Percentiles rank a stretch among this genome's conserved stretches.
Conservation (phyloP, 2,329 filamentous ascomycete genomes). For the Aplosporella prunicola region DNA sequence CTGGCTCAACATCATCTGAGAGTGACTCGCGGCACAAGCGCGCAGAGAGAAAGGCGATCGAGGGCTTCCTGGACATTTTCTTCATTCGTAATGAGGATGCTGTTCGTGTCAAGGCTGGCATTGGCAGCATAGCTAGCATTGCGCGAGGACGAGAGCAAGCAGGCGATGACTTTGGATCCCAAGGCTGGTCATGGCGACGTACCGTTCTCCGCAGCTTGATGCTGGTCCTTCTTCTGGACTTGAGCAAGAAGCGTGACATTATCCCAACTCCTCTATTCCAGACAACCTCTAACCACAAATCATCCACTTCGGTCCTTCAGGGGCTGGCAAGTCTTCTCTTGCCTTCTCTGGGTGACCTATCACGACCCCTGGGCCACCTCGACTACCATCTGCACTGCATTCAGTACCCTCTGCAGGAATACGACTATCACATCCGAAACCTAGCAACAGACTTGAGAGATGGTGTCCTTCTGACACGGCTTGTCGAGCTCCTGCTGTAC, state of each 20-base stretch:
- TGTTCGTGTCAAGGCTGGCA: conserved; percentile 28
- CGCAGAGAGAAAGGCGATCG: conserved; percentile 35
- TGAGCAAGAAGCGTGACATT: conserved; percentile 34
- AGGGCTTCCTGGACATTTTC: conserved; percentile 47
- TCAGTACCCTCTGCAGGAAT: conserved; percentile 51
- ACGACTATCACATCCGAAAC: conserved; percentile 48
- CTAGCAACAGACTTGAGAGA: conserved; percentile 54
- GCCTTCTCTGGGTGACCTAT: conserved; percentile 50
- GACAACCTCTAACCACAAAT: conserved; percentile 44
- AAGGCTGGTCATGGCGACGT: conserved; percentile 44
- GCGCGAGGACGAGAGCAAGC: conserved; percentile 23
- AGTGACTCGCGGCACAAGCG: conserved; percentile 25
- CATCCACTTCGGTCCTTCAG: conserved; percentile 45
- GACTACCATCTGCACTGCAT: conserved; percentile 46
- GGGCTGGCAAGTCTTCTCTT: conserved; percentile 45
- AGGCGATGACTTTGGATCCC: conserved; percentile 32
- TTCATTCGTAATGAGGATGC: conserved; percentile 50
- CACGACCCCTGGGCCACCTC: conserved; percentile 45
- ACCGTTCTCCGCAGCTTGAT: conserved; percentile 50
- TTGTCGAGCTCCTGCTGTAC: conserved; percentile 50
- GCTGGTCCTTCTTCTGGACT: conserved; percentile 51
- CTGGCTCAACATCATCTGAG: conserved; percentile 25
- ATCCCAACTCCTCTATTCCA: conserved; percentile 42
- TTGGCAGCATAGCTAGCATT: conserved; percentile 30
- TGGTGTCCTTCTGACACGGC: conserved; percentile 49